A percentile compares a stretch with the other conserved stretches of the same genome.
These are phyloP conservation scores for Fraxinus anomala DNA, from an alignment of 257 asterid species.

Conservation along the genomic window DNA sequence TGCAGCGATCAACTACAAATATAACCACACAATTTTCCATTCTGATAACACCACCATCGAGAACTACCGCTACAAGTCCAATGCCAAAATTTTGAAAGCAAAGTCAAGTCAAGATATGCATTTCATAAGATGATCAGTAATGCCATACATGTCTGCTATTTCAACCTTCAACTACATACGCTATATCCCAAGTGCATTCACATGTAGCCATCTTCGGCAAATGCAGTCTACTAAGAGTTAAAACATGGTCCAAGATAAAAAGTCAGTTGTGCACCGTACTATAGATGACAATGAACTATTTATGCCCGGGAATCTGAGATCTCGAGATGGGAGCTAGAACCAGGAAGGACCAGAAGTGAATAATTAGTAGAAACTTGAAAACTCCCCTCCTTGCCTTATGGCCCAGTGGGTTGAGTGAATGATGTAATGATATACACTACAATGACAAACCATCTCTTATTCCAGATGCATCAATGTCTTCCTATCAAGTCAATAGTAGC, in stretches of 20 bases:
- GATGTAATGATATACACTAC: constrained; percentile 31
- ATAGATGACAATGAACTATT: constrained; percentile 45
- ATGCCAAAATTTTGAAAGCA: not conserved
- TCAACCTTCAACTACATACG: constrained; percentile 37
- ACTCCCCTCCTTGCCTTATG: constrained; percentile 43
- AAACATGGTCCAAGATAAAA: constrained; percentile 32
- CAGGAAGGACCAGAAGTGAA: constrained; percentile 11
- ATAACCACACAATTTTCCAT: too few relatives aligned
- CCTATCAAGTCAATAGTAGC: constrained; percentile 50
- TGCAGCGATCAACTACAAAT: too few relatives aligned
- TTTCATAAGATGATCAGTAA: constrained; percentile 18
- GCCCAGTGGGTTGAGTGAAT: constrained; percentile 36
- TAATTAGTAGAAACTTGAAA: not conserved
- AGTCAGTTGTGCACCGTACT: constrained; percentile 40
- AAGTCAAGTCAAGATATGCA: constrained; percentile 16
- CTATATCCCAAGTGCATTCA: constrained; percentile 38
- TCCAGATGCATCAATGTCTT: constrained; percentile 26
- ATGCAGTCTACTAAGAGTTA: constrained; percentile 34
- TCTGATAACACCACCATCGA: not conserved
- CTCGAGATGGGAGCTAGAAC: not conserved
- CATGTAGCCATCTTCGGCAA: constrained; percentile 28
- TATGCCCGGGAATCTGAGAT: constrained; percentile 30
- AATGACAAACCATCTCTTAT: constrained; percentile 33
- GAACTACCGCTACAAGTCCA: not conserved
- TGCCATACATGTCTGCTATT: constrained; percentile 31